Conservation (phyloP, 345 rosid species). For the Melaleuca alternifolia region DNA sequence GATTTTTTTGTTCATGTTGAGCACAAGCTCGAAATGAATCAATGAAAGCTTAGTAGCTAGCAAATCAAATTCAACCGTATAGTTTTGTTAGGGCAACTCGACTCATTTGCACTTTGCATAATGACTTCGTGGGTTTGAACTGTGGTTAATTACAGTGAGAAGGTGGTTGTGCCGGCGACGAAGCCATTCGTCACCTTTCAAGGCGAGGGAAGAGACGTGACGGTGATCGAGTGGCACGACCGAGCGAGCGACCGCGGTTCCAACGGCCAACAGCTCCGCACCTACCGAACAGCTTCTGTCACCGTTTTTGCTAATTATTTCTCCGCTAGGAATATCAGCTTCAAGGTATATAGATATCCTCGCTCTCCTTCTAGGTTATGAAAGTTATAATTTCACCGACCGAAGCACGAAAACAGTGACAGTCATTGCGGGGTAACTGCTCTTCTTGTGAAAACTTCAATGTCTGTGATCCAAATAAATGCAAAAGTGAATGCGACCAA, state of each 20-base stretch:
- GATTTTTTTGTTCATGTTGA: neutral
- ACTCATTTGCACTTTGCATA: neutral
- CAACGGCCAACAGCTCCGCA: conserved; percentile 78
- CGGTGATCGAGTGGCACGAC: conserved; percentile 94
- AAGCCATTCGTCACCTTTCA: conserved; percentile 83
- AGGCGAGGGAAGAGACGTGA: conserved; percentile 77
- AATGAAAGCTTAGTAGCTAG: neutral
- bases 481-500: too few species aligned
- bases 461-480: too few species aligned
- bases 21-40: neutral
- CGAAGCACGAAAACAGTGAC: neutral
- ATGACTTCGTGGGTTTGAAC: neutral
- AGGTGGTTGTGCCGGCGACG: conserved; percentile 74
- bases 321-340: conserved; percentile 86
- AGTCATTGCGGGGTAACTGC: neutral
- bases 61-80: neutral
- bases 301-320: conserved; percentile 71
- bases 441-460: neutral
- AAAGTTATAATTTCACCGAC: neutral
- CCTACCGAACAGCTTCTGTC: conserved; percentile 92
- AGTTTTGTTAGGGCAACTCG: neutral
- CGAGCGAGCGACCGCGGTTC: conserved; percentile 81
- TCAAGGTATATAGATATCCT: conserved; percentile 36
- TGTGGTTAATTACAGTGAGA: conserved; percentile 43
- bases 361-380: neutral